Percentiles rank a stretch among this genome's conserved stretches.
Evolutionary conservation across 192 early-diverging fungal species (phyloP).

Genomic region (Rhizophagus sp.): DNA sequence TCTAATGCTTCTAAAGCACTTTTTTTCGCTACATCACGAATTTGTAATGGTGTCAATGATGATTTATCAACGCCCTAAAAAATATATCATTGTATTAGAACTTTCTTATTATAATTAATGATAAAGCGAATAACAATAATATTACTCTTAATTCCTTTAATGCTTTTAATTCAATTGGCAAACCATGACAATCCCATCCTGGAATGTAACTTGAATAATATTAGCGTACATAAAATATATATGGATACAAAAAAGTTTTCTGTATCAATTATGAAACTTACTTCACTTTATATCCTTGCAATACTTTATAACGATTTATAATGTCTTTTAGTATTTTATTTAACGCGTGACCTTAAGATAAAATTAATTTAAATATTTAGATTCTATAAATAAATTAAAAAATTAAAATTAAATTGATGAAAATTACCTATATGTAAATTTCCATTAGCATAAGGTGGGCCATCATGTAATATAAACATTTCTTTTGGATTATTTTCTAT

Average conservation of each 20-base stretch:
- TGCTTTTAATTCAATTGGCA: slow-evolving; percentile 82
- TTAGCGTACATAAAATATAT: background rate
- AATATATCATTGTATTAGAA: background rate
- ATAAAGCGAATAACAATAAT: background rate
- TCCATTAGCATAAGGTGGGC: slow-evolving; percentile 86
- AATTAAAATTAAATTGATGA: background rate
- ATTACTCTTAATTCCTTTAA: slow-evolving; percentile 56
- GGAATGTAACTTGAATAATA: slow-evolving; percentile 56
- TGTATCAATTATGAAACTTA: slow-evolving; percentile 34
- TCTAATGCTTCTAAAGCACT: slow-evolving; percentile 62
- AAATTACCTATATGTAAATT: slow-evolving; percentile 57
- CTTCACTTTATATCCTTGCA: slow-evolving; percentile 68
- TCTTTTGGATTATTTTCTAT: slow-evolving; percentile 64
- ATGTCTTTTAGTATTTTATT: slow-evolving; percentile 86
- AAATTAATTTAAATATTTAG: background rate
- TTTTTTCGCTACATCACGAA: slow-evolving; percentile 57
- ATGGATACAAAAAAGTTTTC: background rate
- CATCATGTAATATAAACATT: slow-evolving; percentile 79
- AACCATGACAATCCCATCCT: slow-evolving; percentile 81
- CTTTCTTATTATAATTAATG: background rate
- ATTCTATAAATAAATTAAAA: background rate
- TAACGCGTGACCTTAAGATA: slow-evolving; percentile 62
- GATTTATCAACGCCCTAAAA: slow-evolving; percentile 29
- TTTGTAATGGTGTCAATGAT: slow-evolving; percentile 45
- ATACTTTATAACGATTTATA: slow-evolving; percentile 70